phyloP scores from a whole-genome alignment of 1,284 basidiomycete genomes.

The Sanguinoderma infundibulare region DNA sequence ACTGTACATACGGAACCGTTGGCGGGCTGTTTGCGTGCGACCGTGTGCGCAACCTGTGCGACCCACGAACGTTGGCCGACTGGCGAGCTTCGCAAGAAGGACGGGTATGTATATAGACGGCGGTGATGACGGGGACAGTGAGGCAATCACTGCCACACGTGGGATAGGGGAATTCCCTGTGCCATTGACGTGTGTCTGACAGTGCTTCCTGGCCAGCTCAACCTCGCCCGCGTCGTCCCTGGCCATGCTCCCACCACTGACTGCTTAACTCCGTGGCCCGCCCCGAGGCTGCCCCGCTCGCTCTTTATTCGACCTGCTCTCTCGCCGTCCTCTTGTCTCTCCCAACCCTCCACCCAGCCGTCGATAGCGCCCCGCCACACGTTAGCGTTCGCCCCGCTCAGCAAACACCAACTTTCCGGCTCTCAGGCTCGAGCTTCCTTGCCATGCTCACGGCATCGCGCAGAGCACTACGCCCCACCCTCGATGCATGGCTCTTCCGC shows the following conservation, averaged over 20 bases:
- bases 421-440: not conserved
- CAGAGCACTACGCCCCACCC: conserved; percentile 12
- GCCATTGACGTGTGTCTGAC: not conserved
- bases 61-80: not conserved
- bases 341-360: not conserved
- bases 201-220: not conserved
- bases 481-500: conserved; percentile 11
- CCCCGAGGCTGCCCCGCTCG: not conserved
- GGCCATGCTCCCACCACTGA: not conserved
- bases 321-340: not conserved
- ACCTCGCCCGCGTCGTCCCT: not conserved
- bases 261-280: not conserved
- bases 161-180: not conserved
- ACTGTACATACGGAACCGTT: too few species aligned
- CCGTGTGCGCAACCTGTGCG: not conserved
- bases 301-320: too few species aligned
- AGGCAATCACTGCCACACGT: not conserved
- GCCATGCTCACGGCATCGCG: conserved; percentile 22
- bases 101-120: not conserved
- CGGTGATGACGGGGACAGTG: not conserved
- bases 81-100: not conserved
- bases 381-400: not conserved
- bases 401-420: not conserved
- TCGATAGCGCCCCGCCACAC: not conserved
- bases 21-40: too few species aligned